Base-by-base conservation (phyloP, 129 eudicot species). In the Saposhnikovia divaricata region DNA sequence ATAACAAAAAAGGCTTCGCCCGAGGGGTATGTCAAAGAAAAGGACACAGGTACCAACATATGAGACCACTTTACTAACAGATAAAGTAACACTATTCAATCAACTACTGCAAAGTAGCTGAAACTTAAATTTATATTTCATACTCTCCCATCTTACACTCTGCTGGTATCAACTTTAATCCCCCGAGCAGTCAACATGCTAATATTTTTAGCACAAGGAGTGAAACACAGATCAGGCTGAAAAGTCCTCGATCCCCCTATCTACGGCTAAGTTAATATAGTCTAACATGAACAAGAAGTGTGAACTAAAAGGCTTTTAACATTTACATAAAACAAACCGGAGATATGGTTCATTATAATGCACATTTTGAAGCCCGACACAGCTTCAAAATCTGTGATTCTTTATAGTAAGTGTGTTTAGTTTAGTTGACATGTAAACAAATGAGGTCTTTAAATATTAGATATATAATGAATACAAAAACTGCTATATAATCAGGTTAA, bases 401-500 rank as follows among this genome's bases (percentile, higher is more conserved):
- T 66, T 59, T 59, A 2, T 23, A 59, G 28, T 7, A 66, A 9
- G 31, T 59, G 68, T 59, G n/a, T 23, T 19, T 23, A 27, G 31
- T 23, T 6, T 23, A 50, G 19, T n/a, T 27, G 13, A n/a, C 34
- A 59, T 8, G 13, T 23, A 59, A 59, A 59, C 2, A 23, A 15
- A 12, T 61, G 25, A 6, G 70, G 9, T 63, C 70, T 31, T 2
- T 25, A 66, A 53, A 59, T 8, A 65, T 65, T 65, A 65, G 8
- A 66, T 15, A 34, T 10, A 31, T 66, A 14, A 66, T 34, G 1
- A 1, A 31, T 11, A 34, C 8, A 66, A 66, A 31, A 13, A 31
- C 5, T 31, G 21, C 19, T 66, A 63, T 27, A 51, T 65, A 15
- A 72, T 78, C 72, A 82, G 77, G 79, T 55, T 18, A 80, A 78